A percentile compares a stretch with the other conserved stretches of the same genome.
phyloP scores from a whole-genome alignment of 805 yeast genomes.

The Nakazawaea ambrosiae region DNA sequence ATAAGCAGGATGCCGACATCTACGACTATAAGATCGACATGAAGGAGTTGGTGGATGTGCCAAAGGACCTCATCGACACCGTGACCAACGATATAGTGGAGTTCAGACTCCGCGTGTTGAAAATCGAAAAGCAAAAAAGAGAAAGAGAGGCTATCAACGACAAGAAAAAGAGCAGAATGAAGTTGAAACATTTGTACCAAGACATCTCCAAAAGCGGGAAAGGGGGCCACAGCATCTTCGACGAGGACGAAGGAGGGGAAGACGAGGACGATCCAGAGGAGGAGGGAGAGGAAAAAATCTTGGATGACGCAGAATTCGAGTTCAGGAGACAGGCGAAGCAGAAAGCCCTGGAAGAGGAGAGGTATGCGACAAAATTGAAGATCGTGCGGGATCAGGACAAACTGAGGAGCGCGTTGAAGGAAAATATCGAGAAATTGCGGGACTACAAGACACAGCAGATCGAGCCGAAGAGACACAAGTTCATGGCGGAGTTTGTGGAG shows the following conservation, averaged over 20 bases:
- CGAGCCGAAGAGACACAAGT: slow-evolving; percentile 18
- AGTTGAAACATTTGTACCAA: slow-evolving; percentile 35
- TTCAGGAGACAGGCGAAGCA: slow-evolving; percentile 17
- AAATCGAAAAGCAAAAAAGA: slow-evolving; percentile 44
- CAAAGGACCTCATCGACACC: slow-evolving; percentile 43
- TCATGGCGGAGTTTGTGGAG: slow-evolving; percentile 22
- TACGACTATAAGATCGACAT: slow-evolving; percentile 45
- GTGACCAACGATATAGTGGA: slow-evolving; percentile 46
- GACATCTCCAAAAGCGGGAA: slow-evolving; percentile 14
- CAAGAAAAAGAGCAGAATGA: slow-evolving; percentile 38
- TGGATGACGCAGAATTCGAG: slow-evolving; percentile 17
- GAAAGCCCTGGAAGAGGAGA: slow-evolving; percentile 14
- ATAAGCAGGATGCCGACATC: no score
- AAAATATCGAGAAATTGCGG: slow-evolving; percentile 27
- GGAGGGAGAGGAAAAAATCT: slow-evolving; percentile 20
- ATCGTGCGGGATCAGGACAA: slow-evolving; percentile 19
- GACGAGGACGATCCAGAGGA: slow-evolving; percentile 24
- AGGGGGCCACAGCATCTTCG: slow-evolving; percentile 16
- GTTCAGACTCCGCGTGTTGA: slow-evolving; percentile 48
- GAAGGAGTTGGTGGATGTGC: slow-evolving; percentile 51
- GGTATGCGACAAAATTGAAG: slow-evolving; percentile 12
- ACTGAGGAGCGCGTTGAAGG: slow-evolving; percentile 22
- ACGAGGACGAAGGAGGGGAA: slow-evolving; percentile 17
- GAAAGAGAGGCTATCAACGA: slow-evolving; percentile 41
- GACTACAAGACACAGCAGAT: slow-evolving; percentile 16